phyloP scores from a whole-genome alignment of 768 basidiomycete species.

The Porphyrellus cyaneotinctus region DNA sequence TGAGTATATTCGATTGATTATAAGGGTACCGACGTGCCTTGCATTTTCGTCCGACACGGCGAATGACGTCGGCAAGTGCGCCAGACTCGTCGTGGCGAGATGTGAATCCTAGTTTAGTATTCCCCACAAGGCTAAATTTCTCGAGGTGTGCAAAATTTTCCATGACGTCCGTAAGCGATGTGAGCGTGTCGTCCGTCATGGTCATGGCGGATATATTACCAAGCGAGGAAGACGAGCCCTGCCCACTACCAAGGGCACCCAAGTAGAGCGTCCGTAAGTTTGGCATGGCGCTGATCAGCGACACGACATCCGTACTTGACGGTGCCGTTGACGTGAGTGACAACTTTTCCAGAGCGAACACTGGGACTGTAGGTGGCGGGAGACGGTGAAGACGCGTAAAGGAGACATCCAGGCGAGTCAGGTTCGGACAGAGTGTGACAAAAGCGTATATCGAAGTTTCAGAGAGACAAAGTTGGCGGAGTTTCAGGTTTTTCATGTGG shows the following conservation, averaged over 20 bases:
- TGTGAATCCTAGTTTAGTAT: slow-evolving; percentile 51
- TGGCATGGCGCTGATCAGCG: slow-evolving; percentile 36
- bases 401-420: slow-evolving; percentile 58
- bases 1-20: neutral
- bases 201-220: slow-evolving; percentile 49
- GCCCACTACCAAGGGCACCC: slow-evolving; percentile 53
- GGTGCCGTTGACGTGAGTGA: slow-evolving; percentile 55
- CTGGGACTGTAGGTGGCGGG: neutral
- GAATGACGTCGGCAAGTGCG: slow-evolving; percentile 45
- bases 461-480: slow-evolving; percentile 50
- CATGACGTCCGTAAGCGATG: slow-evolving; percentile 40
- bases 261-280: slow-evolving; percentile 48
- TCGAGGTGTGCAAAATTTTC: slow-evolving; percentile 38
- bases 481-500: slow-evolving; percentile 51
- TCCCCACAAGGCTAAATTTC: slow-evolving; percentile 58
- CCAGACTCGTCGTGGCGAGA: slow-evolving; percentile 27
- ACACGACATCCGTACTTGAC: slow-evolving; percentile 38
- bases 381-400: slow-evolving; percentile 53
- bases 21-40: slow-evolving; percentile 37
- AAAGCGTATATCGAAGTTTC: slow-evolving; percentile 45
- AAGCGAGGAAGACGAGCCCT: slow-evolving; percentile 41
- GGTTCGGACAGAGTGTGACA: slow-evolving; percentile 43
- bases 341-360: slow-evolving; percentile 50
- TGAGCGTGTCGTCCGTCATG: slow-evolving; percentile 49
- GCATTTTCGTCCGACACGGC: slow-evolving; percentile 53